Conservation (phyloP, 2,329 filamentous ascomycete species). For the Stenocarpella maydis region DNA sequence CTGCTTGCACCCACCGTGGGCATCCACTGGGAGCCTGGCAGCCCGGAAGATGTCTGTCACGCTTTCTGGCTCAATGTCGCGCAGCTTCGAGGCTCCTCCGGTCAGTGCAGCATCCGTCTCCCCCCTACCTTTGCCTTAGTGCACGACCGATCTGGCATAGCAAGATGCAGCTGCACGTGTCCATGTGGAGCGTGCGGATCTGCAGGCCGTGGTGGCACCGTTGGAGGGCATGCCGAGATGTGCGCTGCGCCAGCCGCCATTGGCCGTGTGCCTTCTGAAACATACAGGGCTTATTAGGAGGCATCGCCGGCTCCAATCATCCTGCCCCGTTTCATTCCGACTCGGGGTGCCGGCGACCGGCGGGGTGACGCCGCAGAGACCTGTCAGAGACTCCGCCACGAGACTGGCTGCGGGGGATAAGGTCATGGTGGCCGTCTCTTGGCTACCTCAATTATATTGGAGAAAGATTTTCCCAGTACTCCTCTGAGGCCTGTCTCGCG, state of each 20-base stretch:
- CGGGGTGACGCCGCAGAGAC: conserved; percentile 9
- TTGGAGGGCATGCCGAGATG: conserved; percentile 23
- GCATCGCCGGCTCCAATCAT: conserved; percentile 29
- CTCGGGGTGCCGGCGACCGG: conserved; percentile 23
- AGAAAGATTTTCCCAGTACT: no score
- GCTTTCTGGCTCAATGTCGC: background rate
- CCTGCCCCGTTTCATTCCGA: conserved; percentile 21
- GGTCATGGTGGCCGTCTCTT: background rate
- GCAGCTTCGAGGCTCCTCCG: background rate
- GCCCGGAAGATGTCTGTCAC: background rate
- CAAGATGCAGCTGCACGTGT: conserved; percentile 21
- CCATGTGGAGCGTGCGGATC: conserved; percentile 19
- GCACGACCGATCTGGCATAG: conserved; percentile 24
- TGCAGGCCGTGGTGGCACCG: conserved; percentile 20
- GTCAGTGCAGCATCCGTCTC: background rate
- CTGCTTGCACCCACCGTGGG: background rate
- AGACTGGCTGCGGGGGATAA: background rate
- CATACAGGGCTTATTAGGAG: conserved; percentile 14
- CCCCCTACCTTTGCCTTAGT: conserved; percentile 13
- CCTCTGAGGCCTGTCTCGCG: background rate
- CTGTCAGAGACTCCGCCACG: conserved; percentile 20
- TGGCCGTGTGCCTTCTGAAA: conserved; percentile 28
- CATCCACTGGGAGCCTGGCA: background rate
- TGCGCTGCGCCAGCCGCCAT: conserved; percentile 23
- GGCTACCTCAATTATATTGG: conserved; percentile 9